A percentile compares a stretch with the other conserved stretches of the same genome.
Evolutionary conservation across 1,284 basidiomycete genomes (phyloP).

Genomic region (Cryptococcus sp.): DNA sequence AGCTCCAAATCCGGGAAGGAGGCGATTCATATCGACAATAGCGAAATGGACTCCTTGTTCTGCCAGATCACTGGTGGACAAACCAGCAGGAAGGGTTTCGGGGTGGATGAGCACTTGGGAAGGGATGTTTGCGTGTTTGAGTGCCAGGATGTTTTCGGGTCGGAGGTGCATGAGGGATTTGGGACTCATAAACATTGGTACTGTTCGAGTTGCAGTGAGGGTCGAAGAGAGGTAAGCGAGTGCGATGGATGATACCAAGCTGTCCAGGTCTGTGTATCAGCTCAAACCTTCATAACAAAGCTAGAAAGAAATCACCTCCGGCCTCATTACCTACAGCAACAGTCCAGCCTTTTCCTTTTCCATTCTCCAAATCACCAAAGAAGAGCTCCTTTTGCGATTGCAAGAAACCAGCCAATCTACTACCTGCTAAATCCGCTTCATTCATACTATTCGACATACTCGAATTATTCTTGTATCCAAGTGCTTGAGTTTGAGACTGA

Average conservation of each 20-base stretch:
- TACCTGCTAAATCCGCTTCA: neutral
- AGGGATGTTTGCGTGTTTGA: slow-evolving; percentile 60
- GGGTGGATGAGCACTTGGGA: slow-evolving; percentile 53
- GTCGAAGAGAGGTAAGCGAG: slow-evolving; percentile 67
- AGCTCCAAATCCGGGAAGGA: slow-evolving; percentile 56
- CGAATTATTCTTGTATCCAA: neutral
- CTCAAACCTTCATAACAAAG: neutral
- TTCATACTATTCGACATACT: neutral
- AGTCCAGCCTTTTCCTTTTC: slow-evolving; percentile 61
- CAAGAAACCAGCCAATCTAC: slow-evolving; percentile 46
- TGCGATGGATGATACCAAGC: slow-evolving; percentile 73
- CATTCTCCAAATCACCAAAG: slow-evolving; percentile 50
- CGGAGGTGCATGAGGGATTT: slow-evolving; percentile 69
- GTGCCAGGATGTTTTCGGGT: slow-evolving; percentile 77
- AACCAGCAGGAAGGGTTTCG: slow-evolving; percentile 38
- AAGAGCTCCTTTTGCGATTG: slow-evolving; percentile 51
- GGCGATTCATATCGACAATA: slow-evolving; percentile 83
- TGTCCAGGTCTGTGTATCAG: slow-evolving; percentile 69
- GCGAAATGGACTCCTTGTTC: slow-evolving; percentile 59
- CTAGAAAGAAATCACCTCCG: slow-evolving; percentile 56
- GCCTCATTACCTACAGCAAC: slow-evolving; percentile 89
- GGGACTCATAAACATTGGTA: slow-evolving; percentile 71
- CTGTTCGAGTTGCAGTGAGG: slow-evolving; percentile 54
- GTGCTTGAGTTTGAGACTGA: slow-evolving; percentile 3
- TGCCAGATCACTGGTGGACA: slow-evolving; percentile 49